Evolutionary conservation across 768 basidiomycete genomes (phyloP).

Genomic region (Leccinum variicolor): DNA sequence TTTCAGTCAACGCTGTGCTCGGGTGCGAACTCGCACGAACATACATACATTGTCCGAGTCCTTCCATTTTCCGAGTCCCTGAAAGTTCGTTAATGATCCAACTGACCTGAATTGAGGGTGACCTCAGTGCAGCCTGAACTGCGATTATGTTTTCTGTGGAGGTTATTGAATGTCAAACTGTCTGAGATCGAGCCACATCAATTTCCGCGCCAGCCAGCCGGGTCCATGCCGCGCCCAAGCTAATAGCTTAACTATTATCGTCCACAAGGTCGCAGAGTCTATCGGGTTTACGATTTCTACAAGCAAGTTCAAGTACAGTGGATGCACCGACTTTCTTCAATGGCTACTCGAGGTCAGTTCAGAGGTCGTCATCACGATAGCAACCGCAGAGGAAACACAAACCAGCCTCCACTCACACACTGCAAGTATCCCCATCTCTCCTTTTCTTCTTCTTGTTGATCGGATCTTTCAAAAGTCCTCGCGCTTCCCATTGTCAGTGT

Average conservation of each 20-base stretch:
- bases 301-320: neutral
- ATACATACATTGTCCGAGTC: neutral
- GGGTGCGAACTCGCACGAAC: neutral
- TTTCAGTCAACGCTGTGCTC: constrained; percentile 5
- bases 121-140: neutral
- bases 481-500: constrained; percentile 31
- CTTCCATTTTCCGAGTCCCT: neutral
- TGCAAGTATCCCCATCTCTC: constrained; percentile 15
- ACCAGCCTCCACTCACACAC: constrained; percentile 22
- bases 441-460: constrained; percentile 2
- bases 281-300: neutral
- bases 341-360: constrained; percentile 11
- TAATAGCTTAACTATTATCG: neutral
- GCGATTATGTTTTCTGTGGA: neutral
- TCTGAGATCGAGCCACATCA: neutral
- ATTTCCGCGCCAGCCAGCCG: neutral
- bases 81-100: neutral
- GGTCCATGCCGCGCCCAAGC: neutral
- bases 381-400: neutral
- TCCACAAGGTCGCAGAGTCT: neutral
- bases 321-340: constrained; percentile 9
- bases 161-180: neutral
- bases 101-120: neutral
- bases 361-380: neutral
- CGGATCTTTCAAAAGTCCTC: constrained; percentile 22